phyloP scores from a whole-genome alignment of 1,139 yeast genomes.

The Candida glucosophila region DNA sequence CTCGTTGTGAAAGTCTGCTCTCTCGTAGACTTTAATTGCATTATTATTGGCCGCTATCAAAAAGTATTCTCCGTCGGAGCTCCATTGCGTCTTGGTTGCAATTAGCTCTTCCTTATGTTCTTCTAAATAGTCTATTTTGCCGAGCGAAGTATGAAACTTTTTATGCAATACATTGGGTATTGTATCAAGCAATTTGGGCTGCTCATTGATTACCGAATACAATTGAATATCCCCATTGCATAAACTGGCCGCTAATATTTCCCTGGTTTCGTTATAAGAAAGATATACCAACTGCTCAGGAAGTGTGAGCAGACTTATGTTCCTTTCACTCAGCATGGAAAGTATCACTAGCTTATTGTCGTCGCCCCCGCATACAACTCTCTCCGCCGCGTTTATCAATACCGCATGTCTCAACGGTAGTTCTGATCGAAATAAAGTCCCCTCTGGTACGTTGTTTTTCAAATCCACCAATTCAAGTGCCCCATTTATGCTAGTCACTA shows the following conservation, averaged over 20 bases:
- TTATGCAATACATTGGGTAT: slow-evolving; percentile 31
- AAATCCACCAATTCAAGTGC: slow-evolving; percentile 23
- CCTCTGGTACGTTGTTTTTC: slow-evolving; percentile 11
- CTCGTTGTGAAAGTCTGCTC: slow-evolving; percentile 21
- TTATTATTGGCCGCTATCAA: slow-evolving; percentile 29
- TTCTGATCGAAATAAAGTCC: slow-evolving; percentile 34
- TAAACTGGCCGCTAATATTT: slow-evolving; percentile 40
- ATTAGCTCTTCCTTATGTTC: slow-evolving; percentile 34
- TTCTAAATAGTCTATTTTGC: slow-evolving; percentile 24
- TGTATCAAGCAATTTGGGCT: slow-evolving; percentile 28
- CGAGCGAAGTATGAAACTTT: slow-evolving; percentile 28
- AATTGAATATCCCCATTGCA: slow-evolving; percentile 62
- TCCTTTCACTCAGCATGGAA: slow-evolving; percentile 33
- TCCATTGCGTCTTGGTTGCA: slow-evolving; percentile 27
- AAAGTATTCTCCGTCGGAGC: slow-evolving; percentile 45
- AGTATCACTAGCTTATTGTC: slow-evolving; percentile 55
- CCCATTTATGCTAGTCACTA: slow-evolving; percentile 29
- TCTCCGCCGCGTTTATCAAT: slow-evolving; percentile 63
- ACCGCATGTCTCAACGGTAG: slow-evolving; percentile 59
- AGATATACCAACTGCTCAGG: slow-evolving; percentile 53
- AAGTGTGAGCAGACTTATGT: slow-evolving; percentile 21
- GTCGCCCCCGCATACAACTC: slow-evolving; percentile 71
- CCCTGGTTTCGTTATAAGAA: slow-evolving; percentile 55
- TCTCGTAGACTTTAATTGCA: slow-evolving; percentile 26
- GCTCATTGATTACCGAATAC: slow-evolving; percentile 47